phyloP scores from a whole-genome alignment of 805 yeast species.

The Myxozyma udenii region DNA sequence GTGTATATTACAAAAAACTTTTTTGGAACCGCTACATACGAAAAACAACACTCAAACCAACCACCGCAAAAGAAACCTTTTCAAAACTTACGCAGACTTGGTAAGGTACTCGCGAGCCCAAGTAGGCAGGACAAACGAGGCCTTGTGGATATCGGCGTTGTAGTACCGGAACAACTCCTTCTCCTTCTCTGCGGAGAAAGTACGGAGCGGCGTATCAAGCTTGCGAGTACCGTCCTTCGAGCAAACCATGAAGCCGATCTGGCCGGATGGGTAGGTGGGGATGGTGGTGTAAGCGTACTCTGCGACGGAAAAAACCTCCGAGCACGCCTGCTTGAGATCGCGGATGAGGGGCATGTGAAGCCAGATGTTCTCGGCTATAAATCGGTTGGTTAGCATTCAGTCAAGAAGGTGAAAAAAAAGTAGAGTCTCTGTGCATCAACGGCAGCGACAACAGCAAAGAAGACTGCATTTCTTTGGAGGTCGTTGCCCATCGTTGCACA shows the following conservation, averaged over 20 bases:
- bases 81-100: too few relatives aligned
- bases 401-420: not conserved
- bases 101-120: conserved; percentile 67
- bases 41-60: too few relatives aligned
- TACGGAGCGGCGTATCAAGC: conserved; percentile 67
- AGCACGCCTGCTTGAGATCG: conserved; percentile 76
- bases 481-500: too few relatives aligned
- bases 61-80: too few relatives aligned
- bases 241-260: conserved; percentile 97
- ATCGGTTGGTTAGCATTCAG: not conserved
- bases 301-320: conserved; percentile 82
- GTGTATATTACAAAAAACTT: not conserved
- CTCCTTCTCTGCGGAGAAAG: conserved; percentile 60
- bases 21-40: not conserved
- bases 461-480: too few relatives aligned
- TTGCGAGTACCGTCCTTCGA: conserved; percentile 65
- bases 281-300: conserved; percentile 88
- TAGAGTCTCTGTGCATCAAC: not conserved
- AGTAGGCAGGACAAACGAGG: conserved; percentile 87
- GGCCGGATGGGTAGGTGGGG: conserved; percentile 97
- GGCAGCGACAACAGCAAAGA: not conserved
- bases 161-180: conserved; percentile 71
- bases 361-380: conserved; percentile 80
- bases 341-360: conserved; percentile 80
- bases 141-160: conserved; percentile 76